Evolutionary conservation across 2,329 filamentous ascomycete genomes (phyloP).

Genomic region (Trichoderma arundinaceum): DNA sequence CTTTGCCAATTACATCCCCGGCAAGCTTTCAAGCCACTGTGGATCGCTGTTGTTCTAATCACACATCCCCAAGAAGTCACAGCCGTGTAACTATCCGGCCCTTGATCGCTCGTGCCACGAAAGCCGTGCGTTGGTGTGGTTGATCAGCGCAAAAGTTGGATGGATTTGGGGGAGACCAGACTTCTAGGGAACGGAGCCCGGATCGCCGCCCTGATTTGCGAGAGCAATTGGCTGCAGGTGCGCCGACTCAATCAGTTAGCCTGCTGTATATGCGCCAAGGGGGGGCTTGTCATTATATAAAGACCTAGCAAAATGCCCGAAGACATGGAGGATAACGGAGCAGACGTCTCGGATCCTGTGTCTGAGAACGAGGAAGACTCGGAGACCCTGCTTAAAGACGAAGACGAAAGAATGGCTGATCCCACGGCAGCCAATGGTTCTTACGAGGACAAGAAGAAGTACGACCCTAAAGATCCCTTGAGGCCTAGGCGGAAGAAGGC

Average conservation of each 20-base stretch:
- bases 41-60: conserved; percentile 25
- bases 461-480: conserved; percentile 85
- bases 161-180: conserved; percentile 38
- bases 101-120: conserved; percentile 42
- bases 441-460: conserved; percentile 67
- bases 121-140: conserved; percentile 43
- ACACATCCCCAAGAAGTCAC: conserved; percentile 42
- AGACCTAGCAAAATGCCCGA: conserved; percentile 61
- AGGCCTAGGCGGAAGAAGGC: conserved; percentile 95
- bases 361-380: conserved; percentile 66
- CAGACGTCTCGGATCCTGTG: conserved; percentile 63
- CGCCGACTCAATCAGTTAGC: conserved; percentile 27
- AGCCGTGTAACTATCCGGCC: conserved; percentile 38
- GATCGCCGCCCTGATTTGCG: conserved; percentile 43
- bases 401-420: conserved; percentile 61
- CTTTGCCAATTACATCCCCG: conserved; percentile 11
- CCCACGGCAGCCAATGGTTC: conserved; percentile 54
- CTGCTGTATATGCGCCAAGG: conserved; percentile 38
- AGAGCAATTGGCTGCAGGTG: conserved; percentile 26
- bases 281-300: conserved; percentile 49
- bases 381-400: conserved; percentile 52
- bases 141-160: conserved; percentile 40
- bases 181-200: conserved; percentile 41
- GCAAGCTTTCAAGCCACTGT: conserved; percentile 30
- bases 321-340: conserved; percentile 58